These are phyloP conservation scores for Ceriops tagal DNA, from an alignment of 345 rosid genomes.

Conservation along the genomic window DNA sequence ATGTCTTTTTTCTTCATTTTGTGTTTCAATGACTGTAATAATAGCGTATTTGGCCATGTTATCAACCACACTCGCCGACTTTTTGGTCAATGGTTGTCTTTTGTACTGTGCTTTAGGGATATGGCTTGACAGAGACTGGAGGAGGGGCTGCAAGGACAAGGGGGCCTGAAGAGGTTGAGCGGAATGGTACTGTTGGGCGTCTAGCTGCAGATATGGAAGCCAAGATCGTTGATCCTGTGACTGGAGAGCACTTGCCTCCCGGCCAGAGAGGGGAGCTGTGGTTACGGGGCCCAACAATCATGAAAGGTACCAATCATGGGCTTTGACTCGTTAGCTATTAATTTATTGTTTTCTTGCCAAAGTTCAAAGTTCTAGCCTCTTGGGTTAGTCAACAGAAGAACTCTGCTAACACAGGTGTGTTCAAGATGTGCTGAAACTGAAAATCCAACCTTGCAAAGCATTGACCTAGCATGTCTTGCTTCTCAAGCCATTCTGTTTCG, in stretches of 20 bases:
- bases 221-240: conserved; percentile 72
- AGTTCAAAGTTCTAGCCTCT: background rate
- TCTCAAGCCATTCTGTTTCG: background rate
- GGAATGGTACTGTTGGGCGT: conserved; percentile 69
- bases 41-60: background rate
- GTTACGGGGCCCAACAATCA: conserved; percentile 73
- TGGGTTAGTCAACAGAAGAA: background rate
- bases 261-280: conserved; percentile 83
- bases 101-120: conserved; percentile 48
- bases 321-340: background rate
- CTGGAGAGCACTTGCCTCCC: conserved; percentile 64
- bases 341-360: background rate
- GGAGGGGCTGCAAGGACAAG: conserved; percentile 51
- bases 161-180: conserved; percentile 51
- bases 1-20: no score
- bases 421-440: no score
- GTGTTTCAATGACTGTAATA: no score
- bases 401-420: no score
- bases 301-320: conserved; percentile 51
- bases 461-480: background rate
- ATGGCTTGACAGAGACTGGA: conserved; percentile 84
- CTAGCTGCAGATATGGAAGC: conserved; percentile 64
- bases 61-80: background rate
- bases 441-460: no score
- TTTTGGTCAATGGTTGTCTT: background rate